A percentile compares a stretch with the other conserved stretches of the same genome.
phyloP scores from a whole-genome alignment of 176 grass and related monocot genomes.

The Aegilops umbellulata region DNA sequence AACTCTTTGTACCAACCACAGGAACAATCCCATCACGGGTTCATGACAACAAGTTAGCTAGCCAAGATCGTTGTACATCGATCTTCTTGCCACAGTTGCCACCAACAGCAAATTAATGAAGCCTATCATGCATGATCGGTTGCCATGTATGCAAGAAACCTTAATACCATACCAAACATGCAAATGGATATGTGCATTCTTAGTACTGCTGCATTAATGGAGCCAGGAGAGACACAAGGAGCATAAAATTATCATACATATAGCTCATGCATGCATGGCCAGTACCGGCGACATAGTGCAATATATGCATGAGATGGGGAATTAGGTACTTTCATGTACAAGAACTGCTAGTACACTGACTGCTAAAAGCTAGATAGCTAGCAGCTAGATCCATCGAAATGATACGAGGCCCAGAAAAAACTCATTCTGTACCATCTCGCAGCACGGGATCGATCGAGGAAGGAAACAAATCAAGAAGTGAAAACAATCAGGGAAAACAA shows the following conservation, averaged over 20 bases:
- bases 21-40: slow-evolving; percentile 22
- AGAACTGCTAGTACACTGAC: slow-evolving; percentile 35
- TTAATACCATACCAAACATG: slow-evolving; percentile 29
- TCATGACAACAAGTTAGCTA: slow-evolving; percentile 17
- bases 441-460: slow-evolving; percentile 8
- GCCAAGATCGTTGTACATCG: slow-evolving; percentile 11
- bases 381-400: slow-evolving; percentile 26
- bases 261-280: slow-evolving; percentile 29
- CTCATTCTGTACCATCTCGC: slow-evolving; percentile 24
- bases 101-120: slow-evolving; percentile 15
- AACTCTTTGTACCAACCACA: slow-evolving; percentile 44
- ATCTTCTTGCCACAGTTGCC: slow-evolving; percentile 26
- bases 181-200: slow-evolving; percentile 2
- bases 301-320: slow-evolving; percentile 31
- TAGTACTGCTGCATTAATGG: slow-evolving; percentile 27
- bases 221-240: slow-evolving; percentile 13
- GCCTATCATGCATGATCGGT: not conserved
- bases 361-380: slow-evolving; percentile 17
- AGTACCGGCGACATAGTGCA: slow-evolving; percentile 34
- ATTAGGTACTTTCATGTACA: slow-evolving; percentile 52
- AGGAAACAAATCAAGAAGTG: slow-evolving; percentile 38
- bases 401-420: slow-evolving; percentile 38
- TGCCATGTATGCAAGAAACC: slow-evolving; percentile 9
- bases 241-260: slow-evolving; percentile 57
- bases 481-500: not conserved